A percentile compares a stretch with the other conserved stretches of the same genome.
These are phyloP conservation scores for Xylaria polymorpha DNA, from an alignment of 2,329 filamentous ascomycete genomes.

Conservation along the genomic window DNA sequence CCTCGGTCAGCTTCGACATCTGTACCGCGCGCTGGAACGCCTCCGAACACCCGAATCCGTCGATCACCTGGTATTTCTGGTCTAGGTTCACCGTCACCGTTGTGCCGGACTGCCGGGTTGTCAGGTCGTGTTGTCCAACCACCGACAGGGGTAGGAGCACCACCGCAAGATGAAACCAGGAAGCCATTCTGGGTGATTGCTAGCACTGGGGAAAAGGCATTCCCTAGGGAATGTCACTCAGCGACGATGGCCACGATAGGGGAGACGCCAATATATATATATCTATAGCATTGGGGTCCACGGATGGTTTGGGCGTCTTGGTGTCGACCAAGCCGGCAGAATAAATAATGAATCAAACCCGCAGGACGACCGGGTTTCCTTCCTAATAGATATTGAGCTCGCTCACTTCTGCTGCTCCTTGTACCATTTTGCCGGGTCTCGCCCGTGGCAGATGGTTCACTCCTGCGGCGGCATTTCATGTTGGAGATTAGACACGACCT, in stretches of 20 bases:
- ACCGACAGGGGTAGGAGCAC: constrained; percentile 21
- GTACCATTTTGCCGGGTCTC: constrained; percentile 33
- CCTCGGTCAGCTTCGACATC: constrained; percentile 51
- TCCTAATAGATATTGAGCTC: constrained; percentile 1
- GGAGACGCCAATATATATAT: neutral
- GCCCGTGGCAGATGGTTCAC: constrained; percentile 14
- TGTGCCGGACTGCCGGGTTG: constrained; percentile 30
- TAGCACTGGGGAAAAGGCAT: neutral
- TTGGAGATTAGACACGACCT: constrained; percentile 19
- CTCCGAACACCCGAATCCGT: constrained; percentile 62
- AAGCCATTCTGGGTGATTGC: constrained; percentile 13
- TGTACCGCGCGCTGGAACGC: constrained; percentile 59
- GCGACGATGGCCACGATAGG: no score
- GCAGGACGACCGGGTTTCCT: neutral
- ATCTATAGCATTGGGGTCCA: neutral
- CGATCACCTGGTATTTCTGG: constrained; percentile 53
- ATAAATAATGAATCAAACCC: neutral
- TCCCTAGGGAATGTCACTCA: neutral
- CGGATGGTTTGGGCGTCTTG: neutral
- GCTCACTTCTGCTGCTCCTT: constrained; percentile 8
- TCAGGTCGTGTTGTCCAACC: constrained; percentile 5
- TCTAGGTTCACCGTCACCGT: constrained; percentile 47
- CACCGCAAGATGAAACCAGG: constrained; percentile 33
- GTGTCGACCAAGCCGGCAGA: constrained; percentile 24
- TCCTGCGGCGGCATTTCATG: constrained; percentile 13